Base-by-base conservation (phyloP, 2,329 filamentous ascomycete species). In the Aspergillus ruber region DNA sequence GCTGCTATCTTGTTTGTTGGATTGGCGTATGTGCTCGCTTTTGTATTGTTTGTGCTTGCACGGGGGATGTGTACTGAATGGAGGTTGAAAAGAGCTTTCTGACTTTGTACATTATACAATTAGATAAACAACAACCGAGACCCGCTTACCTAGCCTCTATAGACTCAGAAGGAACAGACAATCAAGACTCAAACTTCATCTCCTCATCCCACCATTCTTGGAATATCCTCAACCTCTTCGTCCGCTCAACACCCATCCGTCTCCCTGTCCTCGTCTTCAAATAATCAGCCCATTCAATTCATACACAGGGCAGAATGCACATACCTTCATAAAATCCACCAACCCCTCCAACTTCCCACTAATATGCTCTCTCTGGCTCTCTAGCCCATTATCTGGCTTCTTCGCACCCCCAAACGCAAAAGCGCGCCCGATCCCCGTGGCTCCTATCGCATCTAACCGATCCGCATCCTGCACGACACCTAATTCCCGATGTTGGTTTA, bases 381-480 rank as follows among this genome's bases (percentile, higher is more conserved):
- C 75, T 75, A 94, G 70, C 39, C 74, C 77, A 63, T 65, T 68
- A 29, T 63, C 59, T 41, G 56, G 56, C 12, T 61, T 58, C 49
- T 63, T 57, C 7, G 83, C 84, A 0, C 85, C 90, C 0, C 85
- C 82, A 64, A 83, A 96, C 0, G 85, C 83, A 64, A 93, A 90
- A 36, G 80, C 81, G 39, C 91, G 75, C 2, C 81, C 90, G 48
- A 95, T 84, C 0, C 91, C 91, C 25, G 96, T 80, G 0, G 87
- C 88, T 1, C 90, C 91, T 43, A 96, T 83, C 3, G 90, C 87
- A 69, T 97, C 91, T n/a, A 97, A 74, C 6, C 90, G 78, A 71
- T 96, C 91, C 3, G 90, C 90, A 67, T 96, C 91, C 70, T 96
- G 90, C 27, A 96, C 89, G 42, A 95, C 80, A 0, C 82, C 90